These are phyloP conservation scores for Phytopythium mirpurense DNA, from an alignment of 352 stramenopile genomes.

Conservation along the genomic window DNA sequence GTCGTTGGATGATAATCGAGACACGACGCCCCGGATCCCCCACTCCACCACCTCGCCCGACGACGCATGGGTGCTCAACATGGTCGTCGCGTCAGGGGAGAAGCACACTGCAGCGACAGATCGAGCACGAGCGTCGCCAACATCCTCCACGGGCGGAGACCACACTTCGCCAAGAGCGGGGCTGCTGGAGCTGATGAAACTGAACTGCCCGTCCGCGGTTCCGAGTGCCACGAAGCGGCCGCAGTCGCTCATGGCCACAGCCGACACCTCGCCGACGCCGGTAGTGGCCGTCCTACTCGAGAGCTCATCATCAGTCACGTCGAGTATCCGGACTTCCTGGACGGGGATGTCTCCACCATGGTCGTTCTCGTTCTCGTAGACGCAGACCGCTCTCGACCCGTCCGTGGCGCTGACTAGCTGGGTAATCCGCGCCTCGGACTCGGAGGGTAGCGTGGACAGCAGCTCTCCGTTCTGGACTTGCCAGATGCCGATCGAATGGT, in stretches of 20 bases:
- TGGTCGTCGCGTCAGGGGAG: constrained; percentile 22
- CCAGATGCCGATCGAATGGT: constrained; percentile 3
- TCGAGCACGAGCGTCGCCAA: not conserved
- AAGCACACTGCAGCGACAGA: constrained; percentile 24
- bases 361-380: constrained; percentile 4
- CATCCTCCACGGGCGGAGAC: constrained; percentile 10
- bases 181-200: constrained; percentile 28
- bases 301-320: constrained; percentile 8
- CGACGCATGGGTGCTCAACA: constrained; percentile 28
- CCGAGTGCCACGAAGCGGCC: constrained; percentile 24
- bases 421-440: not conserved
- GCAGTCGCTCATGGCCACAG: constrained; percentile 24
- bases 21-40: constrained; percentile 20
- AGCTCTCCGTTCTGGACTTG: not conserved
- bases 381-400: not conserved
- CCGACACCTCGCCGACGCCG: constrained; percentile 25
- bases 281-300: constrained; percentile 15
- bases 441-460: not conserved
- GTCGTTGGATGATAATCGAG: constrained; percentile 16
- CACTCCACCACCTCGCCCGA: constrained; percentile 25
- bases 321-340: constrained; percentile 3
- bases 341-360: too few relatives aligned
- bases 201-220: constrained; percentile 19
- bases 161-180: constrained; percentile 25
- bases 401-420: constrained; percentile 2